Conservation (phyloP, 2,329 filamentous ascomycete species). For the Arthrinium phaeospermum region DNA sequence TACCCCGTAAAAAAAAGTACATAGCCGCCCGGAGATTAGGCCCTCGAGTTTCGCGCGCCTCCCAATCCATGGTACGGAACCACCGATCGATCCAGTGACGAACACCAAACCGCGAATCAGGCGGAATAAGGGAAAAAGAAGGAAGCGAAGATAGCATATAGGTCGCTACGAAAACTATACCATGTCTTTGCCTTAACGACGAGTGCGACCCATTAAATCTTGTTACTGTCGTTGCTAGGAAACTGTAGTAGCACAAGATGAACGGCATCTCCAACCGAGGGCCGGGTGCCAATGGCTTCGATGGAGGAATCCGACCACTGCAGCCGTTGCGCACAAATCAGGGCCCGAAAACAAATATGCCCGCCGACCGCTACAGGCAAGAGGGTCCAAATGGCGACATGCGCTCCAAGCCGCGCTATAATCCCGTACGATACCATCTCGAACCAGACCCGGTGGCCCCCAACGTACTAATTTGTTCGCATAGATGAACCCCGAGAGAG, state of each 20-base stretch:
- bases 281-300: conserved; percentile 46
- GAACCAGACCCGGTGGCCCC: neutral
- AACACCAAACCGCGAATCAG: neutral
- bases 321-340: conserved; percentile 10
- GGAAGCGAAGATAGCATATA: neutral
- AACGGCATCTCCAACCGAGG: conserved; percentile 22
- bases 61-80: conserved; percentile 2
- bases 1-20: conserved; percentile 16
- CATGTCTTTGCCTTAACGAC: conserved; percentile 12
- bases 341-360: conserved; percentile 1
- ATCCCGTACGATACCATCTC: conserved; percentile 56
- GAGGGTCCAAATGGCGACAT: conserved; percentile 61
- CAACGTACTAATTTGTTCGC: conserved; percentile 21
- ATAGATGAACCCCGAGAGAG: conserved; percentile 57
- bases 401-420: conserved; percentile 58
- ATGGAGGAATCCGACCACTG: conserved; percentile 19
- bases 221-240: conserved; percentile 6
- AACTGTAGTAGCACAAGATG: conserved; percentile 19
- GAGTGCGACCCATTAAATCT: conserved; percentile 8
- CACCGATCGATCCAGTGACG: conserved; percentile 20
- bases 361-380: conserved; percentile 55
- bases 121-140: neutral
- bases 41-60: conserved; percentile 9
- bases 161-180: conserved; percentile 1
- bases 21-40: conserved; percentile 10